phyloP scores from a whole-genome alignment of 495 filamentous ascomycete genomes.

The Trichodelitschia bisporula region DNA sequence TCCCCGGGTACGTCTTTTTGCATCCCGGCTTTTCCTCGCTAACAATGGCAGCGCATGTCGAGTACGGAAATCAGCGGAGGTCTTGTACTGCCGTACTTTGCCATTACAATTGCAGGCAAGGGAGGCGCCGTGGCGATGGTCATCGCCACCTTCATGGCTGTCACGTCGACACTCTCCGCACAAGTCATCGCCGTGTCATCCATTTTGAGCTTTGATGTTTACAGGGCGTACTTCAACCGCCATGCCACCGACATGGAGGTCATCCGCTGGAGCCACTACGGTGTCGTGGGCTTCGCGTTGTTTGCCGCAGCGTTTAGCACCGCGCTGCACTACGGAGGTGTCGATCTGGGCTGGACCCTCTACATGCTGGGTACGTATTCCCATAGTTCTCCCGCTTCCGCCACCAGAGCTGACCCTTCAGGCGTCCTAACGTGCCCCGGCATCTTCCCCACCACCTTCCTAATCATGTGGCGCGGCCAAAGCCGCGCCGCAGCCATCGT shows the following conservation, averaged over 20 bases:
- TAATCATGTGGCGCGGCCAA: slow-evolving; percentile 24
- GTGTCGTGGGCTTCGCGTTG: slow-evolving; percentile 21
- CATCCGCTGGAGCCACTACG: slow-evolving; percentile 18
- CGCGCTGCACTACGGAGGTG: slow-evolving; percentile 9
- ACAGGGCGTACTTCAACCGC: slow-evolving; percentile 22
- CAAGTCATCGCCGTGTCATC: slow-evolving; percentile 22
- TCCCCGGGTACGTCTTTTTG: slow-evolving; percentile 5
- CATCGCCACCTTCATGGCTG: slow-evolving; percentile 23
- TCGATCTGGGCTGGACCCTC: slow-evolving; percentile 6
- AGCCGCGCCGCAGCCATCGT: slow-evolving; percentile 20
- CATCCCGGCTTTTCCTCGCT: background rate
- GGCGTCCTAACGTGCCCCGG: slow-evolving; percentile 20
- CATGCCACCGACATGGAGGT: slow-evolving; percentile 17
- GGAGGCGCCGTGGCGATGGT: slow-evolving; percentile 19
- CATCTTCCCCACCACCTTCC: slow-evolving; percentile 25
- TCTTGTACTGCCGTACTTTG: slow-evolving; percentile 20
- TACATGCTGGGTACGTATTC: slow-evolving; percentile 22
- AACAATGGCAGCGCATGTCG: slow-evolving; percentile 15
- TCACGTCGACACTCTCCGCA: slow-evolving; percentile 20
- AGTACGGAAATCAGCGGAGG: slow-evolving; percentile 17
- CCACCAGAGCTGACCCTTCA: no score
- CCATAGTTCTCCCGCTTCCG: no score
- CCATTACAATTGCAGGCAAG: slow-evolving; percentile 20
- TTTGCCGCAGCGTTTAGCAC: slow-evolving; percentile 12
- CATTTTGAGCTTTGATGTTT: slow-evolving; percentile 20